phyloP scores from a whole-genome alignment of 441 rosid species.

The Rhodomyrtus psidioides region DNA sequence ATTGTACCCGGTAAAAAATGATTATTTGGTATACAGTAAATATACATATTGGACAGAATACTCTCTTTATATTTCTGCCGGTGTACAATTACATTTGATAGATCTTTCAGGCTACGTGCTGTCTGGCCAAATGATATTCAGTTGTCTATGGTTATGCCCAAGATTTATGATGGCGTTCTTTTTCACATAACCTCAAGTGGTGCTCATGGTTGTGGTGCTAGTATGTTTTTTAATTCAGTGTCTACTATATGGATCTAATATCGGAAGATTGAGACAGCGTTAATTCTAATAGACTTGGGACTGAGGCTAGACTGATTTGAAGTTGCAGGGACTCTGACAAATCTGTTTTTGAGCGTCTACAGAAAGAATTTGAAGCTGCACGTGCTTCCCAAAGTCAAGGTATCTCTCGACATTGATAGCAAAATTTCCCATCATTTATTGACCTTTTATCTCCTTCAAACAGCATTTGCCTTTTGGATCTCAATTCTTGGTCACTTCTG shows the following conservation, averaged over 20 bases:
- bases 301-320: constrained; percentile 5
- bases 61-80: not conserved
- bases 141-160: not conserved
- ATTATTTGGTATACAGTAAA: not conserved
- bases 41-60: not conserved
- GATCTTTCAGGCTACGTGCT: not conserved
- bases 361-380: constrained; percentile 85
- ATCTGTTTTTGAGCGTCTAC: constrained; percentile 72
- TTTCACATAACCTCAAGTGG: not conserved
- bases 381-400: constrained; percentile 81
- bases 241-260: not conserved
- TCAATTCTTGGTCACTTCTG: not conserved
- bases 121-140: not conserved
- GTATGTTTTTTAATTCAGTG: not conserved
- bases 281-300: not conserved
- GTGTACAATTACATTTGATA: not conserved
- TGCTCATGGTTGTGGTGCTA: not conserved
- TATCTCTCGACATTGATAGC: constrained; percentile 7
- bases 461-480: not conserved
- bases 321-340: constrained; percentile 83
- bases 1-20: not conserved
- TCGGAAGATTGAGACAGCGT: not conserved
- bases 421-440: not conserved
- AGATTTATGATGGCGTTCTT: not conserved
- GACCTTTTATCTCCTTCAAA: not conserved